A percentile compares a stretch with the other conserved stretches of the same genome.
Conservation (phyloP, 495 filamentous ascomycete genomes). For the Hypoxylon fragiforme region DNA sequence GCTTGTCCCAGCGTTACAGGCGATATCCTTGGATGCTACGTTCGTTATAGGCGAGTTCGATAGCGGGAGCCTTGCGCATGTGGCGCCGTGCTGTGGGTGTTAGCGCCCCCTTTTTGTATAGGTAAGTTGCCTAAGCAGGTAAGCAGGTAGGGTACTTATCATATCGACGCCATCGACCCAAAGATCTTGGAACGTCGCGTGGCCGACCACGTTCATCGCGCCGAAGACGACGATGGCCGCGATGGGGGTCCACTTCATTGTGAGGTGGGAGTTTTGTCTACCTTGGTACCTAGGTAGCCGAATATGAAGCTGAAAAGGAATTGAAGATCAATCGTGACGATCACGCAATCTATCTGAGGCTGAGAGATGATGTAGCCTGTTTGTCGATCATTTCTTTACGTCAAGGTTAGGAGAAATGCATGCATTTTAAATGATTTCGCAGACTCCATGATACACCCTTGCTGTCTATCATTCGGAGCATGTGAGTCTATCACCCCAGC, state of each 20-base stretch:
- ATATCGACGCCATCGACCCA: conserved; percentile 55
- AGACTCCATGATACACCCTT: too few relatives aligned
- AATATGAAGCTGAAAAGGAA: background rate
- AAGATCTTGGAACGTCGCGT: conserved; percentile 57
- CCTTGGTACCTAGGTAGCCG: too few relatives aligned
- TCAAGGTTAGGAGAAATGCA: background rate
- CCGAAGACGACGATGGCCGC: conserved; percentile 39
- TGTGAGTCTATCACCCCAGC: too few relatives aligned
- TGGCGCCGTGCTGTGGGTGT: too few relatives aligned
- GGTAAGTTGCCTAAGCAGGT: too few relatives aligned
- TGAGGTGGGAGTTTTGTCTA: background rate
- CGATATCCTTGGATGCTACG: conserved; percentile 42
- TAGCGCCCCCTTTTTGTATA: too few relatives aligned
- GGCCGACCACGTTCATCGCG: conserved; percentile 44
- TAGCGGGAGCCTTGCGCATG: conserved; percentile 44
- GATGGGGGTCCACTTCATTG: conserved; percentile 47
- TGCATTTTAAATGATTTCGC: conserved; percentile 7
- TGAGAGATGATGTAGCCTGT: conserved; percentile 7
- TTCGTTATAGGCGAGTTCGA: conserved; percentile 54
- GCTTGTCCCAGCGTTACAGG: conserved; percentile 46
- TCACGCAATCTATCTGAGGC: conserved; percentile 16
- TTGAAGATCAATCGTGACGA: too few relatives aligned
- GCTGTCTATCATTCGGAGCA: too few relatives aligned
- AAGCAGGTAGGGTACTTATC: too few relatives aligned
- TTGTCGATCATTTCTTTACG: conserved; percentile 14